Evolutionary conservation across 1,139 yeast genomes (phyloP), one percentile per base, ranked within the genome.

Genomic region (Pichia sp.): DNA sequence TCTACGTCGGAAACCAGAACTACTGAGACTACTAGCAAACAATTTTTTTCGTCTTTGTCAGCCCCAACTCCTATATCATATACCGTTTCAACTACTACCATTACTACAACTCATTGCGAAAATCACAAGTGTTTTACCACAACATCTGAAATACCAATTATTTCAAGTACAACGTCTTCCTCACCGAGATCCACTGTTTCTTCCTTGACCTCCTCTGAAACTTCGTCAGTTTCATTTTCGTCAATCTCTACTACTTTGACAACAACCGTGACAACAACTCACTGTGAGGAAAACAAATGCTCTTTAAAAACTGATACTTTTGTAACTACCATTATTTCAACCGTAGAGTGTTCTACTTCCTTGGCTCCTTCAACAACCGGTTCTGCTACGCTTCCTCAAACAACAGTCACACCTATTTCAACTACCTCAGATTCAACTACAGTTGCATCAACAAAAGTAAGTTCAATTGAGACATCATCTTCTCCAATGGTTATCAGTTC

Each of bases 251-350:
- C 43, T 24, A n/a, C 27, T n/a, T 40, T 49, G 5, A 49, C 56
- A 6, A 31, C 53, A 20, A 42, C 31, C 2, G n/a, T 24, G 8
- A 44, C 43, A 2, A 55, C 50, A 2, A 40, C 49, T 3, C 44
- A 48, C 27, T 49, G 54, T 49, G 24, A 29, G 12, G 48, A 36
- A 36, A 24, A 41, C 30, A 17, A 30, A 42, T 49, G 50, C 30
- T 17, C 48, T 24, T 17, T 20, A 17, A 48, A 50, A 5, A 17
- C 49, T 6, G 29, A 46, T 20, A 16, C 41, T 8, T 16, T 17
- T 14, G 45, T 49, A 2, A 33, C 44, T 24, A 47, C 46, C 10
- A 4, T 43, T 49, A 2, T 30, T 45, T 20, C 24, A 33, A 34
- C 31, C 31, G 17, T n/a, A 7, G 41, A 38, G 17, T 38, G 41